These are phyloP conservation scores for Protea cynaroides DNA, from an alignment of 164 flowering plant species.

Conservation along the genomic window DNA sequence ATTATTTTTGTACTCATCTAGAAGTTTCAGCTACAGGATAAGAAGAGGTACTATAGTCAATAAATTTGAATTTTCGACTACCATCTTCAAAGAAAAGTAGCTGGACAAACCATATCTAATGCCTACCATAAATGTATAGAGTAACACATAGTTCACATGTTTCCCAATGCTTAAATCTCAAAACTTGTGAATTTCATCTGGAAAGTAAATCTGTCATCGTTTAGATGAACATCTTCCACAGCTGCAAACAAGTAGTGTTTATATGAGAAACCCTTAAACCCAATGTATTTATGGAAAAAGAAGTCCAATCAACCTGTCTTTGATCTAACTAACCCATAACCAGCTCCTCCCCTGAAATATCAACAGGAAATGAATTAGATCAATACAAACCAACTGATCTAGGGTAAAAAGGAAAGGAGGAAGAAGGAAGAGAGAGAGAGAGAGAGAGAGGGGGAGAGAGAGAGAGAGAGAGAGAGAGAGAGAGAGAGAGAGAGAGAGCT, in stretches of 20 bases:
- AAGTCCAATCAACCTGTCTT: background rate
- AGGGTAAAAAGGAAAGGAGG: too few species aligned
- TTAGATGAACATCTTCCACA: background rate
- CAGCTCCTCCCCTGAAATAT: constrained; percentile 6
- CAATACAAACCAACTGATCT: background rate
- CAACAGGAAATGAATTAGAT: background rate
- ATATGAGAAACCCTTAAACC: background rate
- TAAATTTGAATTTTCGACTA: background rate
- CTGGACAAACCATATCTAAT: background rate
- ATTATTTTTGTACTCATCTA: too few species aligned
- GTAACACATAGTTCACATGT: background rate
- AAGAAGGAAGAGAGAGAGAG: background rate
- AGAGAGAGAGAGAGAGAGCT: too few species aligned
- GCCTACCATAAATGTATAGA: background rate
- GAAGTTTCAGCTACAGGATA: too few species aligned
- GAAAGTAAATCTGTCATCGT: background rate
- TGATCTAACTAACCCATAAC: background rate
- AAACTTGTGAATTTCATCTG: background rate
- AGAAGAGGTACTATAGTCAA: background rate
- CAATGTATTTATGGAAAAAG: background rate
- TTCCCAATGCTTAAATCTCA: background rate
- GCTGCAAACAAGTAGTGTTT: background rate
- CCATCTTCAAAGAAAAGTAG: background rate
- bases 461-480: too few species aligned
- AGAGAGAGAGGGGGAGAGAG: too few species aligned